A percentile compares a stretch with the other conserved stretches of the same genome.
Conservation (phyloP, 805 yeast genomes). For the Barnettozyma vustinii region DNA sequence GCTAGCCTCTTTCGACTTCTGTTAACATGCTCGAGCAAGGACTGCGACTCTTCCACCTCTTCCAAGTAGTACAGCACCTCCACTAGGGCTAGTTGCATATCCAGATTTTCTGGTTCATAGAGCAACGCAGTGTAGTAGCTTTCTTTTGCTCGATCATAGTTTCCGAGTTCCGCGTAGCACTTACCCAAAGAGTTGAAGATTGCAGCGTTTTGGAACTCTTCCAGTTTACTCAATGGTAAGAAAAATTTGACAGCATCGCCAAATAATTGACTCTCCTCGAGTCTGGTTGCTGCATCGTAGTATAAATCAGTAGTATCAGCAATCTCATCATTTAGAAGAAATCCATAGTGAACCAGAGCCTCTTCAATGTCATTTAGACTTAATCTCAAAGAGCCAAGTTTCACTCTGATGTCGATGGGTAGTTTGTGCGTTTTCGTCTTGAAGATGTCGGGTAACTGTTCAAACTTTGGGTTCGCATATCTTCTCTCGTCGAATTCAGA, state of each 20-base stretch:
- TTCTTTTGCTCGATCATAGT: conserved; percentile 57
- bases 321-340: conserved; percentile 50
- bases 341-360: conserved; percentile 64
- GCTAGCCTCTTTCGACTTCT: conserved; percentile 28
- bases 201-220: conserved; percentile 46
- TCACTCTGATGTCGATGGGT: conserved; percentile 84
- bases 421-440: conserved; percentile 41
- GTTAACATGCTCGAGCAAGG: conserved; percentile 48
- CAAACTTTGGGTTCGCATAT: conserved; percentile 39
- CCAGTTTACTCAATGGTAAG: conserved; percentile 48
- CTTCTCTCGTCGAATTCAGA: conserved; percentile 80
- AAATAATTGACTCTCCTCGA: conserved; percentile 63
- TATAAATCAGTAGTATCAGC: conserved; percentile 67
- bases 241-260: conserved; percentile 74
- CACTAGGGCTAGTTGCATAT: conserved; percentile 70
- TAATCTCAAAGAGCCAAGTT: conserved; percentile 71
- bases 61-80: conserved; percentile 72
- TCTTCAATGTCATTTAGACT: conserved; percentile 59
- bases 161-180: conserved; percentile 70
- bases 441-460: conserved; percentile 31
- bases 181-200: conserved; percentile 54
- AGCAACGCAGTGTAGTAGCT: conserved; percentile 50
- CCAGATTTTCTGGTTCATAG: conserved; percentile 60
- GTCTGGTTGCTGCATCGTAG: conserved; percentile 67
- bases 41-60: conserved; percentile 51